phyloP scores from a whole-genome alignment of 2,329 filamentous ascomycete species.

The Acrocalymma vagum region DNA sequence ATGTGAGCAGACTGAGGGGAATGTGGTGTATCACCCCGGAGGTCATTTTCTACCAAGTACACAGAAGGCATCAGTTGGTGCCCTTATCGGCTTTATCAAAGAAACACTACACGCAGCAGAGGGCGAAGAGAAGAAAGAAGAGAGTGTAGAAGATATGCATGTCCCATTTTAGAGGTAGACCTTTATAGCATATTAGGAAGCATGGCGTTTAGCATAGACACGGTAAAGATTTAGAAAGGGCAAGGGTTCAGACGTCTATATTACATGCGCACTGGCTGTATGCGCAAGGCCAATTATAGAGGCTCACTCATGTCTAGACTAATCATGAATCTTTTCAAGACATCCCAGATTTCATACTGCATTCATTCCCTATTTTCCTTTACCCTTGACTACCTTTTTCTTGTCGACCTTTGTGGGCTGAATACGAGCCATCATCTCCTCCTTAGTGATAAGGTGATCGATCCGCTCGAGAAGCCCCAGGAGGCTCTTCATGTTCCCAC shows the following conservation, averaged over 20 bases:
- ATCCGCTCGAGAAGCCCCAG: slow-evolving; percentile 87
- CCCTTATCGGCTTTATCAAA: slow-evolving; percentile 75
- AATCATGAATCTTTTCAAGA: slow-evolving; percentile 27
- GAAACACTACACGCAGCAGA: slow-evolving; percentile 56
- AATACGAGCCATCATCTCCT: slow-evolving; percentile 99
- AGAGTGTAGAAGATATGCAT: slow-evolving; percentile 73
- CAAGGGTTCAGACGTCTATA: slow-evolving; percentile 47
- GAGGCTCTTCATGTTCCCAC: slow-evolving; percentile 95
- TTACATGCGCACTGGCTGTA: slow-evolving; percentile 44
- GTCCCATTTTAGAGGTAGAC: slow-evolving; percentile 63
- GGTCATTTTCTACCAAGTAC: slow-evolving; percentile 87
- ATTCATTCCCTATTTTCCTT: slow-evolving; percentile 33
- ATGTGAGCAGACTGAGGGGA: slow-evolving; percentile 61
- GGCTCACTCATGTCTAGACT: slow-evolving; percentile 41
- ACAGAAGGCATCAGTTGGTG: slow-evolving; percentile 80
- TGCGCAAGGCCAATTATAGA: slow-evolving; percentile 36
- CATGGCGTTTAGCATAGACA: slow-evolving; percentile 24
- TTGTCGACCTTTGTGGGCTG: slow-evolving; percentile 68
- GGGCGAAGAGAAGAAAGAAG: slow-evolving; percentile 54
- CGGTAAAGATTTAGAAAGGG: slow-evolving; percentile 8
- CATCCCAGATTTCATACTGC: slow-evolving; percentile 10
- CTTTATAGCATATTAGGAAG: slow-evolving; percentile 13
- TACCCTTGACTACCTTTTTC: slow-evolving; percentile 47
- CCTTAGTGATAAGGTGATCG: slow-evolving; percentile 98
- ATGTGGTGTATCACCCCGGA: slow-evolving; percentile 78